These are phyloP conservation scores for Scedosporium apiospermum DNA, from an alignment of 2,329 filamentous ascomycete genomes.

Conservation along the genomic window DNA sequence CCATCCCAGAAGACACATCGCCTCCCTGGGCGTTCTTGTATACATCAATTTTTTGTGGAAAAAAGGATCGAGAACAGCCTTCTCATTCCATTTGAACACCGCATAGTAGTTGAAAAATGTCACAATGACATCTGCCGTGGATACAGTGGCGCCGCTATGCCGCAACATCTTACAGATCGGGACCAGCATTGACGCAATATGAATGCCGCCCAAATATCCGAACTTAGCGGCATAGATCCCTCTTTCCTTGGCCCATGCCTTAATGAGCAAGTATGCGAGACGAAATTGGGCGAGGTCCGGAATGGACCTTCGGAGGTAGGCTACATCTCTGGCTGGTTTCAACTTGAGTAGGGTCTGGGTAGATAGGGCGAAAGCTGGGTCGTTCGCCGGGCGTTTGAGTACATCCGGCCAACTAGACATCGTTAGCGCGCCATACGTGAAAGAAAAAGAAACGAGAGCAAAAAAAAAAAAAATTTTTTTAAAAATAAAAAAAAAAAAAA, in stretches of 20 bases:
- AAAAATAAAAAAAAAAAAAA: too few species aligned
- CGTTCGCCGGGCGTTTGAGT: conserved; percentile 35
- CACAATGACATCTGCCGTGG: conserved; percentile 40
- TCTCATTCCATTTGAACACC: conserved; percentile 45
- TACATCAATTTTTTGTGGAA: conserved; percentile 45
- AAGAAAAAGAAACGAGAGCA: neutral
- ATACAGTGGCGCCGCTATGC: conserved; percentile 22
- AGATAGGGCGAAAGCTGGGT: conserved; percentile 46
- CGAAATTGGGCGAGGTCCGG: conserved; percentile 50
- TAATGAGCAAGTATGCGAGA: conserved; percentile 49
- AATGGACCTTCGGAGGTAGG: conserved; percentile 49
- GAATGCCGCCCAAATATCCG: conserved; percentile 55
- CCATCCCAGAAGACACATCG: conserved; percentile 54
- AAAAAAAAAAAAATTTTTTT: neutral
- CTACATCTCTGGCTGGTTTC: conserved; percentile 53
- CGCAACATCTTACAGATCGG: conserved; percentile 48
- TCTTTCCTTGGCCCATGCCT: conserved; percentile 49
- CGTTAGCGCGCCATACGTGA: neutral
- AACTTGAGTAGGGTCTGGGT: conserved; percentile 49
- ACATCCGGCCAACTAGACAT: conserved; percentile 32
- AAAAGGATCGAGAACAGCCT: conserved; percentile 49
- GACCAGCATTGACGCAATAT: conserved; percentile 52
- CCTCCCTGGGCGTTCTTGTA: conserved; percentile 45
- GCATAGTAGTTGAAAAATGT: conserved; percentile 58
- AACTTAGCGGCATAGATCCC: conserved; percentile 58